phyloP scores from a whole-genome alignment of 2,329 filamentous ascomycete genomes.

The Exutisphaerella laricina region DNA sequence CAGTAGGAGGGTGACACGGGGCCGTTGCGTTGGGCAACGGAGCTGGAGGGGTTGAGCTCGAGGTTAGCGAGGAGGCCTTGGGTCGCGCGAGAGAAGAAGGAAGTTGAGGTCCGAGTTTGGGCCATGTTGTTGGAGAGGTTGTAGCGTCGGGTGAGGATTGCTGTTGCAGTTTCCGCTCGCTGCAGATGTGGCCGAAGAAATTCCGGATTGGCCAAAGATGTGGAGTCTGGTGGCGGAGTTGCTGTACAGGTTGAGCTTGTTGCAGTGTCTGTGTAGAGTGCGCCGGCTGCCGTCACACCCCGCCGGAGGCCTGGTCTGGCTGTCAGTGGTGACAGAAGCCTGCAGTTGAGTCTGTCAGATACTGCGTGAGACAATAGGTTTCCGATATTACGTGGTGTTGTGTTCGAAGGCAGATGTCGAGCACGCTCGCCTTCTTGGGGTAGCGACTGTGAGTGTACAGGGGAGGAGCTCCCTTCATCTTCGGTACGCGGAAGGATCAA shows the following conservation, averaged over 20 bases:
- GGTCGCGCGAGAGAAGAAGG: conserved; percentile 22
- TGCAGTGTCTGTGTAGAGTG: conserved; percentile 1
- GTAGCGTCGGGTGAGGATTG: conserved; percentile 1
- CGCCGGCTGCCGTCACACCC: conserved; percentile 5
- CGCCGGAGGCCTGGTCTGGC: conserved; percentile 8
- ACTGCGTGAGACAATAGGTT: neutral
- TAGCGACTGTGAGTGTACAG: neutral
- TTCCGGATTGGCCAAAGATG: neutral
- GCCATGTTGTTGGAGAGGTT: conserved; percentile 4
- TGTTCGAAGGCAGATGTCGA: conserved; percentile 2
- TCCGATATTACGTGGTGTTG: neutral
- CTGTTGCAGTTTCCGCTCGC: conserved; percentile 5
- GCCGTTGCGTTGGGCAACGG: conserved; percentile 18
- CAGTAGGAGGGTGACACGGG: conserved; percentile 24
- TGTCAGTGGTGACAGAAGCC: conserved; percentile 17
- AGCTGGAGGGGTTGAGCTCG: conserved; percentile 20
- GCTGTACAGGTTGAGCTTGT: conserved; percentile 3
- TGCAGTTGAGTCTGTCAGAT: conserved; percentile 14
- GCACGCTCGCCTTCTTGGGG: neutral
- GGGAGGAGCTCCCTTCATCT: neutral
- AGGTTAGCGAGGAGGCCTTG: conserved; percentile 16
- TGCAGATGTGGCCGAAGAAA: neutral
- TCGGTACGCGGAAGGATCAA: neutral
- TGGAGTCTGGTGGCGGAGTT: conserved; percentile 3
- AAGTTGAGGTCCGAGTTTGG: conserved; percentile 10